These are phyloP conservation scores for Umbelopsis isabellina DNA, from an alignment of 192 early-diverging fungal species.

Conservation along the genomic window DNA sequence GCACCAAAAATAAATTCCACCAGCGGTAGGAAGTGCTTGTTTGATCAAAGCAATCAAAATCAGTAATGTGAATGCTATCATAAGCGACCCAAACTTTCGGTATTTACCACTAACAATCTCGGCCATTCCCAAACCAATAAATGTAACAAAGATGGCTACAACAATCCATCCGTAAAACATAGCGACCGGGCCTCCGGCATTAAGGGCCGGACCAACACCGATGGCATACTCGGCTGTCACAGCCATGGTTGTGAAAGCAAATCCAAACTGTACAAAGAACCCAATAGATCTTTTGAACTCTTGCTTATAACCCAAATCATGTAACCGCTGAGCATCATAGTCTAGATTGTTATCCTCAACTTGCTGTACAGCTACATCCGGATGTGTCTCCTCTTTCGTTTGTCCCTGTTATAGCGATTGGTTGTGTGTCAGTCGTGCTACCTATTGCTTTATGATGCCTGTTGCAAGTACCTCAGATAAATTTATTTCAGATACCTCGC, in stretches of 20 bases:
- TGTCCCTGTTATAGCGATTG: background rate
- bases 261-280: conserved; percentile 45
- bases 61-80: background rate
- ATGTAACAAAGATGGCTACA: conserved; percentile 44
- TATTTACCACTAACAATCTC: conserved; percentile 49
- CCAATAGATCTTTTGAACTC: conserved; percentile 50
- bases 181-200: conserved; percentile 48
- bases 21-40: conserved; percentile 35
- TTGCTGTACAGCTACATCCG: background rate
- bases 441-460: no score
- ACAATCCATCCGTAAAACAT: conserved; percentile 55
- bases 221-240: conserved; percentile 38
- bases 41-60: background rate
- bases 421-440: background rate
- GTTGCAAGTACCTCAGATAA: no score
- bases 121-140: conserved; percentile 47
- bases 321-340: conserved; percentile 41
- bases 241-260: conserved; percentile 50
- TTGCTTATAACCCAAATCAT: conserved; percentile 53
- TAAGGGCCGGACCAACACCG: conserved; percentile 47
- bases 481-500: no score
- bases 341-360: conserved; percentile 22
- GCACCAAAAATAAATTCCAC: conserved; percentile 37
- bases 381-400: background rate
- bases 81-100: conserved; percentile 21